These are phyloP conservation scores for Vigna mungo DNA, from an alignment of 306 rosid species.

Conservation along the genomic window DNA sequence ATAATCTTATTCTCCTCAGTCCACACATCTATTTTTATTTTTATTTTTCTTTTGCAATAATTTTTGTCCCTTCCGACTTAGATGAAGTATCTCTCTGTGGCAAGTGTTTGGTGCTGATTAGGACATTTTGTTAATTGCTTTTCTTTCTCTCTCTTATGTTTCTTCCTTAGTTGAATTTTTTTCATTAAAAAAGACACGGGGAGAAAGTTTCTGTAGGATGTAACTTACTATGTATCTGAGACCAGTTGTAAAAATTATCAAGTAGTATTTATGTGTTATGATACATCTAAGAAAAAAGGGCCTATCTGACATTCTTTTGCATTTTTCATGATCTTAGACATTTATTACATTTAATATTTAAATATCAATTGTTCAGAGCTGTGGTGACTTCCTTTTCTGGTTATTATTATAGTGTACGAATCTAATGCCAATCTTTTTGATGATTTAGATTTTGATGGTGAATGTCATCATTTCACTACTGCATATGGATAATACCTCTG, in stretches of 20 bases:
- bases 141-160: slow-evolving; percentile 16
- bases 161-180: slow-evolving; percentile 19
- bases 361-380: slow-evolving; percentile 25
- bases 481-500: slow-evolving; percentile 88
- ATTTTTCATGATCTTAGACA: slow-evolving; percentile 19
- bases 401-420: slow-evolving; percentile 30
- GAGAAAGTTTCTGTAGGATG: slow-evolving; percentile 34
- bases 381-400: slow-evolving; percentile 21
- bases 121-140: slow-evolving; percentile 4
- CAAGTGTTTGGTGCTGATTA: slow-evolving; percentile 24
- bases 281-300: background rate
- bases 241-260: slow-evolving; percentile 12
- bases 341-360: slow-evolving; percentile 29
- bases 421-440: slow-evolving; percentile 36
- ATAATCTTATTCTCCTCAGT: slow-evolving; percentile 36
- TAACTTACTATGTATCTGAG: slow-evolving; percentile 7
- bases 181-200: slow-evolving; percentile 13
- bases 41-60: background rate
- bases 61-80: background rate
- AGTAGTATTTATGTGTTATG: slow-evolving; percentile 14
- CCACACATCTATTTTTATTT: slow-evolving; percentile 2
- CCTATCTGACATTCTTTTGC: slow-evolving; percentile 31
- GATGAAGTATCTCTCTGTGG: slow-evolving; percentile 2
- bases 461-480: slow-evolving; percentile 77
- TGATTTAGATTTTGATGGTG: slow-evolving; percentile 84